Evolutionary conservation across 2,329 filamentous ascomycete species (phyloP), one percentile per base, ranked within the genome.

Genomic region (Fusarium phyllophilum): DNA sequence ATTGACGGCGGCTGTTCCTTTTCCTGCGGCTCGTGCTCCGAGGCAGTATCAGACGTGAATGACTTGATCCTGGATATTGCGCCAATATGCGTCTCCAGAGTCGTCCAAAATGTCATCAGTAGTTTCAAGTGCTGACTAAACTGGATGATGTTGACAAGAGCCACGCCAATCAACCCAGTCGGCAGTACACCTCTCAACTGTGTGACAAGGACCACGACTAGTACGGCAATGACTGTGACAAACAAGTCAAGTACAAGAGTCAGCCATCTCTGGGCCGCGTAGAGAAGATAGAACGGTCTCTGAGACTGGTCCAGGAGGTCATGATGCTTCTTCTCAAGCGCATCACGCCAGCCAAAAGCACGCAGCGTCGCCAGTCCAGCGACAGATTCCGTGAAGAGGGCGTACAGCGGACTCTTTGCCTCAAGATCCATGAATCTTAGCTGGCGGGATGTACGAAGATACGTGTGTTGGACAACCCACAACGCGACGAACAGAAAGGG

Each of bases 1-100:
- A 92, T 92, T 62, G 94, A 92, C 13, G 94, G 91, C 36, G 72
- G 64, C 5, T 75, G 59, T 11, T 73, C 56, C 6, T 45, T 69
- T 26, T 76, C 73, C 33, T 68, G 63, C 4, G 63, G 61, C 24
- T 73, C 66, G 11, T 73, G 62, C 20, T 78, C 76, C 1, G 61
- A 68, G 1, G n/a, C 42, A 5, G 74, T 75, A 1, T 71, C 14
- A 1, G 66, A 29, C 1, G 69, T 73, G 33, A 79, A 79, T 0
- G 67, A 63, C n/a, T 66, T 75, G 14, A 78, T 70, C 12, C 78
- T 66, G 7, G 77, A 64, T 11, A 81, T 75, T 5, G 79, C 78
- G 6, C 79, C 77, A 1, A 81, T 70, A 0, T 75, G 75, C 3
- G 78, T 81, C 34, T 80, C 80, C n/a, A 81, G 20, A 6, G 67